These are phyloP conservation scores for Akanthomyces dipterigenus DNA, from an alignment of 2,329 filamentous ascomycete species.

Conservation along the genomic window DNA sequence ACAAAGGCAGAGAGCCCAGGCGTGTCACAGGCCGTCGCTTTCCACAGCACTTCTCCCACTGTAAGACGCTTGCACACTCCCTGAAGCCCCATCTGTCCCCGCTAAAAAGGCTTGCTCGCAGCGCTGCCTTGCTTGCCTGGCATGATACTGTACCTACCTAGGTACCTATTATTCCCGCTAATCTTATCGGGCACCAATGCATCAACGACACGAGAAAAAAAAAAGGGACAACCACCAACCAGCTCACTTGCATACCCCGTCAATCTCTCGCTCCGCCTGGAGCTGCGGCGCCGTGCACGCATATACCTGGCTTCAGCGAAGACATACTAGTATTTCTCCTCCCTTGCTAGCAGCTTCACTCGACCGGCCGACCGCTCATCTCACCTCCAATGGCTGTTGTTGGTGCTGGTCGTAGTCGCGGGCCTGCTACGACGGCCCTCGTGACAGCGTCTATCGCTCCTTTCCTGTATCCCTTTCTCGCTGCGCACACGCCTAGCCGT, in stretches of 20 bases:
- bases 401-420: not conserved
- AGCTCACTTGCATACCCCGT: not conserved
- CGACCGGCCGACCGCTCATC: not conserved
- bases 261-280: not conserved
- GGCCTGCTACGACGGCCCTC: not conserved
- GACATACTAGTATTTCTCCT: not conserved
- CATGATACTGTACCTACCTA: too few species aligned
- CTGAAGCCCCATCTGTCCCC: not conserved
- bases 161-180: not conserved
- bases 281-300: not conserved
- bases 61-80: not conserved
- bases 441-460: slow-evolving; percentile 23
- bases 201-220: not conserved
- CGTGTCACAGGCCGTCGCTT: not conserved
- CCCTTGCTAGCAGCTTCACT: not conserved
- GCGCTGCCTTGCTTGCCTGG: too few species aligned
- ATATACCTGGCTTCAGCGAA: not conserved
- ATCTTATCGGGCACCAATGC: slow-evolving; percentile 4
- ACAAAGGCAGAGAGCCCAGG: too few species aligned
- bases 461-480: slow-evolving; percentile 46
- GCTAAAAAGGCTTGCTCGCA: too few species aligned
- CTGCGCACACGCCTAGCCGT: slow-evolving; percentile 18
- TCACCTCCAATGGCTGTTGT: not conserved
- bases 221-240: not conserved
- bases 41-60: not conserved